A percentile compares a stretch with the other conserved stretches of the same genome.
Evolutionary conservation across 352 stramenopile genomes (phyloP).

Genomic region (Globisporangium echinulatum): DNA sequence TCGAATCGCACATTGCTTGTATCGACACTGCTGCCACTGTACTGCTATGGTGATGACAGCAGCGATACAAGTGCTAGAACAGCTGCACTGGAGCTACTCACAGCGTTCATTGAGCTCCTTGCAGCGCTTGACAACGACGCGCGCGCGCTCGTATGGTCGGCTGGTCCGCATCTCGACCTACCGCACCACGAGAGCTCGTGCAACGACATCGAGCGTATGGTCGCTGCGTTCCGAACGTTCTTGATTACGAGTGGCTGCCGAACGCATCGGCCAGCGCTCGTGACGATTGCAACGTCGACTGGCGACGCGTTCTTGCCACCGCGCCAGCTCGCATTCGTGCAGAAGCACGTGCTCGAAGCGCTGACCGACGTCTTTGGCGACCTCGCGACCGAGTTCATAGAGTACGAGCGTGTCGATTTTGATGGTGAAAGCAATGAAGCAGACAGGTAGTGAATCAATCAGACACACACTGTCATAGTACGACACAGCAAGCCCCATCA

Average conservation of each 20-base stretch:
- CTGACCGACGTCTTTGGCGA: slow-evolving; percentile 30
- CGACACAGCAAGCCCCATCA: no score
- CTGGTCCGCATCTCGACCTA: slow-evolving; percentile 55
- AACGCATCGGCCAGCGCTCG: slow-evolving; percentile 39
- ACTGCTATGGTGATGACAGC: slow-evolving; percentile 3
- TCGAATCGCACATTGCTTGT: slow-evolving; percentile 4
- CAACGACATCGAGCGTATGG: slow-evolving; percentile 44
- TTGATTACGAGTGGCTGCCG: slow-evolving; percentile 17
- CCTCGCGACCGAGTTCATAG: slow-evolving; percentile 30
- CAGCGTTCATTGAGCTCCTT: slow-evolving; percentile 18
- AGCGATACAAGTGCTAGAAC: slow-evolving; percentile 6
- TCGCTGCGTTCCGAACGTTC: slow-evolving; percentile 30
- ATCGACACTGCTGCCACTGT: slow-evolving; percentile 21
- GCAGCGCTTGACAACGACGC: slow-evolving; percentile 16
- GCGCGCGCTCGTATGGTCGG: slow-evolving; percentile 33
- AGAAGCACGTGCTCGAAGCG: slow-evolving; percentile 37
- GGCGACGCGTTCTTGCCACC: slow-evolving; percentile 66
- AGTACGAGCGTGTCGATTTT: slow-evolving; percentile 29
- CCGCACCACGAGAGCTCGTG: slow-evolving; percentile 53
- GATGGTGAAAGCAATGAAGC: no score
- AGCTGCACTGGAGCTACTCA: slow-evolving; percentile 11
- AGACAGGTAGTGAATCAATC: no score
- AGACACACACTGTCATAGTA: no score
- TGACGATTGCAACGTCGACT: slow-evolving; percentile 80
- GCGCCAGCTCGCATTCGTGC: slow-evolving; percentile 46